Evolutionary conservation across 495 filamentous ascomycete species (phyloP), one percentile per base, ranked within the genome.

Genomic region (Xylaria venustula): DNA sequence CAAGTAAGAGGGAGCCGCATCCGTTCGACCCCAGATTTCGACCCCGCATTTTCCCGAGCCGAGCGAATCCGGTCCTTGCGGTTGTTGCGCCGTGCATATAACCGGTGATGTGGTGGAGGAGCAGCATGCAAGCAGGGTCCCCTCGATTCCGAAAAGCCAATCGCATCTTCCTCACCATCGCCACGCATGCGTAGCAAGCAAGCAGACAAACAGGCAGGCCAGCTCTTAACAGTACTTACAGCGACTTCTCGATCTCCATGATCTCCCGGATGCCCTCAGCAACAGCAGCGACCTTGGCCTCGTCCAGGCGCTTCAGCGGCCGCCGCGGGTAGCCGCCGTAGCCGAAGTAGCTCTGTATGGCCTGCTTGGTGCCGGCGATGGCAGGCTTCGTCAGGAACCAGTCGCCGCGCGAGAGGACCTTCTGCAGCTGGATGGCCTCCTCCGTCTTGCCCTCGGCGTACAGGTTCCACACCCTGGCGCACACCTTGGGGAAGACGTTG

Each of bases 311-410:
- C 74, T 83, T 87, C 64, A 96, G 79, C 56, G 91, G 91, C 49
- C 85, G 79, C 23, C 91, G 80, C 12, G 90, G 90, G 69, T 82
- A 88, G 1, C 91, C 91, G 28, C 91, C 91, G 70, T 95, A 96
- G 37, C 91, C 91, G 70, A 85, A 93, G 71, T 91, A 92, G 47
- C 76, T 83, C 77, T 93, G 87, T 61, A 96, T 89, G 20, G 90
- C 91, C 64, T 82, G 81, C 81, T 96, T 95, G 34, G 91, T 94
- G 8, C 91, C 91, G 3, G 91, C 88, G 64, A 95, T 92, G 41
- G 90, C 89, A 6, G 89, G 79, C 80, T 93, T 94, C 52, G 90
- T 93, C 32, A 95, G 78, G 37, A 91, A 86, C 91, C 91, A 96
- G 66, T 96, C 91, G 25, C 88, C 89, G 69, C 81, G 85, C 54